phyloP scores from a whole-genome alignment of 2,329 filamentous ascomycete species.

The Metarhizium sp. region DNA sequence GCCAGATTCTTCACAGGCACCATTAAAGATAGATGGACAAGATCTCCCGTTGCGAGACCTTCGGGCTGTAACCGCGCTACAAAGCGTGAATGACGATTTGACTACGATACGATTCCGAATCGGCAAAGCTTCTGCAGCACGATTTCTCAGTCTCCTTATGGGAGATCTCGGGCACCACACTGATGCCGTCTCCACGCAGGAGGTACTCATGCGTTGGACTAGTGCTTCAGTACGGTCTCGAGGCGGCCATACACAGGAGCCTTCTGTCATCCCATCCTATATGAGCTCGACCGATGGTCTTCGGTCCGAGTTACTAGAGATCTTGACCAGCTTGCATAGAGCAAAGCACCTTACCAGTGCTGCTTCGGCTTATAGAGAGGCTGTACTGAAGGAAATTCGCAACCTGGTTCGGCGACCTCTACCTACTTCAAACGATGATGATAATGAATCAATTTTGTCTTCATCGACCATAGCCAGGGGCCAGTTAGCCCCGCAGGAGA shows the following conservation, averaged over 20 bases:
- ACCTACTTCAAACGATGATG: conserved; percentile 88
- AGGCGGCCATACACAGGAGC: conserved; percentile 54
- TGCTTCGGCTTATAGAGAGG: conserved; percentile 72
- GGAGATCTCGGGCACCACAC: conserved; percentile 72
- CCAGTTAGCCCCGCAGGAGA: conserved; percentile 67
- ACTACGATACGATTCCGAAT: conserved; percentile 68
- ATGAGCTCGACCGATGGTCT: conserved; percentile 62
- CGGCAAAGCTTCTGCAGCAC: conserved; percentile 75
- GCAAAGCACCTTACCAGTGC: conserved; percentile 73
- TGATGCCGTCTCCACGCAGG: conserved; percentile 57
- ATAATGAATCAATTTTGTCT: conserved; percentile 82
- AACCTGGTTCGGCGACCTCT: conserved; percentile 74
- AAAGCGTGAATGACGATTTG: conserved; percentile 71
- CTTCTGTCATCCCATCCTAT: conserved; percentile 69
- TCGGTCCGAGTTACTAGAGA: conserved; percentile 58
- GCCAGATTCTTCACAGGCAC: conserved; percentile 26
- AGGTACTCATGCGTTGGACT: conserved; percentile 80
- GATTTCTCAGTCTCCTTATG: conserved; percentile 72
- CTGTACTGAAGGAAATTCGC: conserved; percentile 77
- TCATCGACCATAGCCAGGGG: conserved; percentile 66
- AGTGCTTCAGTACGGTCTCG: conserved; percentile 64
- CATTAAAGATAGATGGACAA: conserved; percentile 10
- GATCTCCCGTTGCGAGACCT: conserved; percentile 52
- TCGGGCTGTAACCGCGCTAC: conserved; percentile 65
- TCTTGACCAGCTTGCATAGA: conserved; percentile 69